Evolutionary conservation across 441 rosid species (phyloP).

Genomic region (Adansonia gregorii): DNA sequence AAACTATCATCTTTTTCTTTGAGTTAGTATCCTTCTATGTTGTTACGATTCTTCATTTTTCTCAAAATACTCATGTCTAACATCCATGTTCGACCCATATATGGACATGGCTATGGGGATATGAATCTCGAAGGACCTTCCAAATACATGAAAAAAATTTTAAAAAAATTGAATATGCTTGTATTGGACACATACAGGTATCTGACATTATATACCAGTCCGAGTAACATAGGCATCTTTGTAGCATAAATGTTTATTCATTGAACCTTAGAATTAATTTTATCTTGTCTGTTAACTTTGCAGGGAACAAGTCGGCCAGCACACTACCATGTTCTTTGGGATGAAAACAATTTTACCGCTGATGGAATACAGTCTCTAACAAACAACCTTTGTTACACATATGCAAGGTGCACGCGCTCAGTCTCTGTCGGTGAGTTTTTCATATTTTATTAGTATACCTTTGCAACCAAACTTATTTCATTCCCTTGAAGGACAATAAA

Average conservation of each 20-base stretch:
- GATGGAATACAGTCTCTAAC: conserved; percentile 98
- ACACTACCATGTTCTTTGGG: conserved; percentile 99
- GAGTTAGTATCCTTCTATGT: not conserved
- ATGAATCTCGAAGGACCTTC: too few relatives aligned
- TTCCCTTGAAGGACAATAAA: not conserved
- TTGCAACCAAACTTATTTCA: not conserved
- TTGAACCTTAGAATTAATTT: not conserved
- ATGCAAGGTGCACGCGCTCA: conserved; percentile 98
- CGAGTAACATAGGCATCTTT: too few relatives aligned
- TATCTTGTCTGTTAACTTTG: conserved; percentile 21
- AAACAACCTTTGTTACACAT: conserved; percentile 96
- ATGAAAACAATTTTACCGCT: conserved; percentile 95
- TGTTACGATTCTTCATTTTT: too few relatives aligned
- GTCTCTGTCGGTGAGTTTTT: conserved; percentile 84
- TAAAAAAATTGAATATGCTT: too few relatives aligned
- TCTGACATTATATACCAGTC: too few relatives aligned
- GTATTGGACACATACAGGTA: too few relatives aligned
- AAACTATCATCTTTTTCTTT: conserved; percentile 11
- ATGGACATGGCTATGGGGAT: too few relatives aligned
- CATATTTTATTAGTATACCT: not conserved
- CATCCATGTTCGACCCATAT: too few relatives aligned
- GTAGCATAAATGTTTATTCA: not conserved
- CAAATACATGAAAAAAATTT: too few relatives aligned
- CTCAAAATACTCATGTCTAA: too few relatives aligned
- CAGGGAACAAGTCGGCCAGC: conserved; percentile 99